Conservation (phyloP, 768 basidiomycete genomes). For the Sporobolomyces roseus region DNA sequence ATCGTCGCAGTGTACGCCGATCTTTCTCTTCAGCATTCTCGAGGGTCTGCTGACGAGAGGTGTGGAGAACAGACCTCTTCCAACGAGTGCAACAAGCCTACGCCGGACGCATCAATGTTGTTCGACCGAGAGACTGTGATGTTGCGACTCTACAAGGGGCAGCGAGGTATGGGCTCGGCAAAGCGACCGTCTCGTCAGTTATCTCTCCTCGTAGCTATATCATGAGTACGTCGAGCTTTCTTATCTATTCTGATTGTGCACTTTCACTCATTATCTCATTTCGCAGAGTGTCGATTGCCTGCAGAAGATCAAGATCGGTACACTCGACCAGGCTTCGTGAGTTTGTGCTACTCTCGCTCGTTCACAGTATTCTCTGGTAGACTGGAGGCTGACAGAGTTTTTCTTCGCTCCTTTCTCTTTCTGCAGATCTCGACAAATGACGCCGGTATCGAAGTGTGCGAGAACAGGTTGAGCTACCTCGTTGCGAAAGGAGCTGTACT, state of each 20-base stretch:
- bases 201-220: conserved; percentile 30
- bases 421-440: conserved; percentile 72
- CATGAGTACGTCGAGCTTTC: conserved; percentile 24
- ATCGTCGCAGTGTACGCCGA: conserved; percentile 80
- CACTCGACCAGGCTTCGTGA: conserved; percentile 61
- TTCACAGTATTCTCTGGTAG: too few species aligned
- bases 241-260: background rate
- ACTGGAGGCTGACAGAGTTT: too few species aligned
- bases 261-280: background rate
- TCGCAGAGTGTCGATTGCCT: conserved; percentile 66
- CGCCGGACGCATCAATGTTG: conserved; percentile 63
- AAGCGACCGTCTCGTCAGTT: conserved; percentile 19
- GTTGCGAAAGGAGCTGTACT: conserved; percentile 58
- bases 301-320: conserved; percentile 77
- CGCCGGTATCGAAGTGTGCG: conserved; percentile 72
- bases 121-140: conserved; percentile 76
- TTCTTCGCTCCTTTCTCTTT: too few species aligned
- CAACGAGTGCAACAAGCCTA: conserved; percentile 63
- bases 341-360: too few species aligned
- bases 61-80: too few species aligned
- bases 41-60: too few species aligned
- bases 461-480: conserved; percentile 61
- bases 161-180: conserved; percentile 46
- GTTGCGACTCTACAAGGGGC: conserved; percentile 68
- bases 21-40: too few species aligned